phyloP scores from a whole-genome alignment of 768 basidiomycete species.

The Phanerochaete carnosa region DNA sequence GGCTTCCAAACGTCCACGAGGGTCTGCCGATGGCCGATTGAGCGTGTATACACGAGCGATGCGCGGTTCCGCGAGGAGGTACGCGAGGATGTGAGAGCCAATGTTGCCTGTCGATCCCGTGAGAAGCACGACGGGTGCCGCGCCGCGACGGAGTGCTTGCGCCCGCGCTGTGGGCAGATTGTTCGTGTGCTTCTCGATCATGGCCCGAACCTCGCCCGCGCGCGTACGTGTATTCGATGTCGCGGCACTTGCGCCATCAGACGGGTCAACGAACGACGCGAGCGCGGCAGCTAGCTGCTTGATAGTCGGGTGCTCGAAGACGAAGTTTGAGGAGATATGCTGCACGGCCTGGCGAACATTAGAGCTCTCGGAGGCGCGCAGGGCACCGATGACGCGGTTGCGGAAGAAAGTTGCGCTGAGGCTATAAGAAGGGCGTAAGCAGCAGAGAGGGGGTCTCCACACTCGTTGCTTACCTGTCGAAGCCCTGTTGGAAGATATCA shows the following conservation, averaged over 20 bases:
- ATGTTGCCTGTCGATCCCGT: slow-evolving; percentile 14
- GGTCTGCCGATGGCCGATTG: slow-evolving; percentile 8
- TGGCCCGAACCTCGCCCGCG: neutral
- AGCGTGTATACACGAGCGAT: slow-evolving; percentile 10
- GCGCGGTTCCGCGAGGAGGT: slow-evolving; percentile 5
- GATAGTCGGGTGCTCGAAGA: slow-evolving; percentile 12
- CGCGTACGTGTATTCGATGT: neutral
- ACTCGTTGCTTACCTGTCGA: slow-evolving; percentile 9
- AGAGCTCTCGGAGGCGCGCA: neutral
- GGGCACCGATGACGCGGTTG: slow-evolving; percentile 12
- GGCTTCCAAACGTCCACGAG: neutral
- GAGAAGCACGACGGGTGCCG: slow-evolving; percentile 1
- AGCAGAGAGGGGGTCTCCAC: neutral
- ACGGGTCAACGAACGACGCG: neutral
- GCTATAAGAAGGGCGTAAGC: neutral
- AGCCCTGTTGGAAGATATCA: slow-evolving; percentile 10
- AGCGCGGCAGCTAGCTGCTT: slow-evolving; percentile 3
- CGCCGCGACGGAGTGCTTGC: neutral
- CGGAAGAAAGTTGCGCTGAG: slow-evolving; percentile 14
- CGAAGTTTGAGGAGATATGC: slow-evolving; percentile 3
- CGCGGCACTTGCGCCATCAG: neutral
- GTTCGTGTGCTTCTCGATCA: slow-evolving; percentile 1
- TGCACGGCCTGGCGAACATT: neutral
- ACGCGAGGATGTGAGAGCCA: slow-evolving; percentile 10
- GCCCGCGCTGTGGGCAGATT: neutral